Conservation (phyloP, 441 rosid species). For the Corymbia citriodora region DNA sequence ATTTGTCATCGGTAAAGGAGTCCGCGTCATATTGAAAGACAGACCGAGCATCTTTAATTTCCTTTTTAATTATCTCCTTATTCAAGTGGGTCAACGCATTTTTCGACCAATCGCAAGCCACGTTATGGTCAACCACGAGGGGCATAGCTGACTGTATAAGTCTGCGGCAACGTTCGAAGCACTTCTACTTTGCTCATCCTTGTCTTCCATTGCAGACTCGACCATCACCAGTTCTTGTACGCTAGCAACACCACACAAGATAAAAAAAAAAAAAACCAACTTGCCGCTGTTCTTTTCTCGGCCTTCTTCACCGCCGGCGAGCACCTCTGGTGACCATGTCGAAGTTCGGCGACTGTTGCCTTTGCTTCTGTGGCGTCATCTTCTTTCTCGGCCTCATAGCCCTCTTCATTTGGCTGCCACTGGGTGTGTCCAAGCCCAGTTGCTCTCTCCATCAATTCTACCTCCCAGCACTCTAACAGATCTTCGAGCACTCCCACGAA, state of each 20-base stretch:
- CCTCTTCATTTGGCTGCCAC: conserved; percentile 61
- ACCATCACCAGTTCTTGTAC: background rate
- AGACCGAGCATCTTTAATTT: background rate
- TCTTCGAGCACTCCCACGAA: conserved; percentile 14
- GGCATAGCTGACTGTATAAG: too few relatives aligned
- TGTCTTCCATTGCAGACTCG: background rate
- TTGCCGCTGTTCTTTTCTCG: background rate
- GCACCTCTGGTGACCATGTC: conserved; percentile 6
- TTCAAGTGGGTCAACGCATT: background rate
- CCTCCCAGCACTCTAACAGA: conserved; percentile 49
- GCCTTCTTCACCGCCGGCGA: background rate
- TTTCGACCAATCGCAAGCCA: background rate
- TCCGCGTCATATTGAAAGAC: background rate
- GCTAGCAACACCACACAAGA: background rate
- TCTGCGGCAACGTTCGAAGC: background rate
- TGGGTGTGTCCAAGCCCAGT: conserved; percentile 35
- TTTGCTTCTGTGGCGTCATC: conserved; percentile 18
- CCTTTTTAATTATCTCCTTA: background rate
- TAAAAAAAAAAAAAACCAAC: background rate
- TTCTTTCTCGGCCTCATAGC: conserved; percentile 45
- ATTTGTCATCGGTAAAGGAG: background rate
- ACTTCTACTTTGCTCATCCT: background rate
- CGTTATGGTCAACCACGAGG: background rate
- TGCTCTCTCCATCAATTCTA: conserved; percentile 34
- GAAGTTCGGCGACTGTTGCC: conserved; percentile 10